Evolutionary conservation across 306 rosid species (phyloP), one percentile per base, ranked within the genome.

Genomic region (Cicer bijugum): DNA sequence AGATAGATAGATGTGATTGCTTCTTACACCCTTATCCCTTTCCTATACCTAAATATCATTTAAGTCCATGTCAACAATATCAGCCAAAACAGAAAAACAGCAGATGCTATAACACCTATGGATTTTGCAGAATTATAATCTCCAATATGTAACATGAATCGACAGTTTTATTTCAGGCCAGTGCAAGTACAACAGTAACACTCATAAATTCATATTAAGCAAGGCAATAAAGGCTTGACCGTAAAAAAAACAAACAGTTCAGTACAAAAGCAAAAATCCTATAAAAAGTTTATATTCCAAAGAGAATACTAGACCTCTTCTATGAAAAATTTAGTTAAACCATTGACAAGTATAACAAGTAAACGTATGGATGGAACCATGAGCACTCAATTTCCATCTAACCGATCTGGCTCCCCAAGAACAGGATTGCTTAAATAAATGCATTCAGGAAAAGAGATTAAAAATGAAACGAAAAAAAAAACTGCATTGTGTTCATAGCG

Each of bases 201-300:
- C 53, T 58, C 61, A 77, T 45, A 47, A 47, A 12, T 19, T 62
- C 71, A 69, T 12, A 16, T 48, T 48, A 14, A 9, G 9, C 1
- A 4, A 76, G 15, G 33, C 19, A 17, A 16, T 45, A 40, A 64
- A 12, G 20, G 62, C 12, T 39, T 64, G 46, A 61, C 52, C 20
- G 43, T 76, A 56, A 71, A 53, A 28, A 28, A 69, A 9, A 12
- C 62, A 52, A 52, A 55, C 23, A 35, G 70, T 63, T 37, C 7
- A 56, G 57, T 72, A 45, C 53, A 20, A 40, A 65, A 79, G 12
- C 43, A 70, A 62, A 8, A 38, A 38, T 48, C 16, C 44, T 55
- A 9, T 11, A 63, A 73, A 48, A 42, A 4, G n/a, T 20, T 19
- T 51, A 39, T 73, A 82, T 61, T 78, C 48, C 57, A 78, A 58